Conservation (phyloP, 176 grass and related monocot genomes). For the Puccinellia tenuiflora region DNA sequence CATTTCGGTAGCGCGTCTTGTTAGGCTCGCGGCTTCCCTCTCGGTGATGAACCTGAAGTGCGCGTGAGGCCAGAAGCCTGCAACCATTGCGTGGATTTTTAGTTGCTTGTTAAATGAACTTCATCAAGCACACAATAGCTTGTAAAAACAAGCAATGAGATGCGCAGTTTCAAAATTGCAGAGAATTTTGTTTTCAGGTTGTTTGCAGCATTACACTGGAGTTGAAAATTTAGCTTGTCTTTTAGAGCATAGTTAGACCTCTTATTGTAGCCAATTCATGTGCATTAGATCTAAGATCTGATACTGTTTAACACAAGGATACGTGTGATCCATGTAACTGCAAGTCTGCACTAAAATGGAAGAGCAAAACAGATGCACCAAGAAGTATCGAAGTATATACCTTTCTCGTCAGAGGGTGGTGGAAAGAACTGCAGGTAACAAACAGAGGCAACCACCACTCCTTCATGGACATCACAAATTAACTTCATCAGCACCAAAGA, state of each 20-base stretch:
- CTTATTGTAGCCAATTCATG: neutral
- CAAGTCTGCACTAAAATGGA: neutral
- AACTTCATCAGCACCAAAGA: neutral
- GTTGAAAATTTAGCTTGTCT: neutral
- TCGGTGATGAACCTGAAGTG: conserved; percentile 22
- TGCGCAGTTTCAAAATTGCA: neutral
- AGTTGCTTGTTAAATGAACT: neutral
- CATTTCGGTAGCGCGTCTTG: neutral
- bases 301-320: neutral
- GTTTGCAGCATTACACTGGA: neutral
- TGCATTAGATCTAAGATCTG: neutral
- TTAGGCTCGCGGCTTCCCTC: neutral
- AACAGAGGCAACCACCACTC: conserved; percentile 32
- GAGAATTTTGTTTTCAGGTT: neutral
- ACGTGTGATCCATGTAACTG: neutral
- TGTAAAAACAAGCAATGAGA: neutral
- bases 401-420: conserved; percentile 30
- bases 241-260: neutral
- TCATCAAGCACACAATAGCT: neutral
- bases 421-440: conserved; percentile 61
- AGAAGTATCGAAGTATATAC: neutral
- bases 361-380: neutral
- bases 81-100: neutral
- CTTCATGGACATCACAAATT: neutral
- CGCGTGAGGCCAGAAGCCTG: conserved; percentile 42